phyloP scores from a whole-genome alignment of 2,329 filamentous ascomycete species.

The Tolypocladium paradoxum region DNA sequence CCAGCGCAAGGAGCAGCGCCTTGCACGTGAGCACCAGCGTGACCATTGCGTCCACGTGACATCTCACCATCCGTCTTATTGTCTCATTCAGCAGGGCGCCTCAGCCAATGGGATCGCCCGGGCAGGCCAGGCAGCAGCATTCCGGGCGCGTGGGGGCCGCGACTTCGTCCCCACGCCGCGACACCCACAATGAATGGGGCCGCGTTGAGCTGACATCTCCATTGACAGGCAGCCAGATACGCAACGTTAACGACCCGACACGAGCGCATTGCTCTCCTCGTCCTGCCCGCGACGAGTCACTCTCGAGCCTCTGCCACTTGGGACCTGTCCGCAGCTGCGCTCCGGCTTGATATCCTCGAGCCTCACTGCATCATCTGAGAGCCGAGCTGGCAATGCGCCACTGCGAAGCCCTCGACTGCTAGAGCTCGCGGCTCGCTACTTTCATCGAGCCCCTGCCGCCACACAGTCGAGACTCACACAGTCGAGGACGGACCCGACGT shows the following conservation, averaged over 20 bases:
- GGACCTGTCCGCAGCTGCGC: too few relatives aligned
- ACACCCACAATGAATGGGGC: neutral
- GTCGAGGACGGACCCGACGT: too few relatives aligned
- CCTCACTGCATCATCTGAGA: neutral
- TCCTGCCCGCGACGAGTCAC: too few relatives aligned
- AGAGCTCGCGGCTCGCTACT: neutral
- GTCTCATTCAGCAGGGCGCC: neutral
- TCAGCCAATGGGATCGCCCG: neutral
- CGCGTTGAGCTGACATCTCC: neutral
- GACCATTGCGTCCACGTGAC: too few relatives aligned
- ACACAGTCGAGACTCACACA: neutral
- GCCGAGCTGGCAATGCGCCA: neutral
- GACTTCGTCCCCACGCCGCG: neutral
- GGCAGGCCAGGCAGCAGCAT: slow-evolving; percentile 9
- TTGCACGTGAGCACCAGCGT: neutral
- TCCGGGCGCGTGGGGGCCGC: neutral
- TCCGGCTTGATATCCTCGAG: too few relatives aligned
- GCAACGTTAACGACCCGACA: neutral
- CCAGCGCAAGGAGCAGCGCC: neutral
- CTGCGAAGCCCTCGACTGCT: neutral
- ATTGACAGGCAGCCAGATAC: neutral
- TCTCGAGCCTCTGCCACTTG: too few relatives aligned
- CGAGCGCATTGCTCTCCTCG: too few relatives aligned
- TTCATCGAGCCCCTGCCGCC: neutral
- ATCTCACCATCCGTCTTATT: too few relatives aligned